Evolutionary conservation across 768 basidiomycete genomes (phyloP).

Genomic region (button mushroom (Agaricus bisporus)): DNA sequence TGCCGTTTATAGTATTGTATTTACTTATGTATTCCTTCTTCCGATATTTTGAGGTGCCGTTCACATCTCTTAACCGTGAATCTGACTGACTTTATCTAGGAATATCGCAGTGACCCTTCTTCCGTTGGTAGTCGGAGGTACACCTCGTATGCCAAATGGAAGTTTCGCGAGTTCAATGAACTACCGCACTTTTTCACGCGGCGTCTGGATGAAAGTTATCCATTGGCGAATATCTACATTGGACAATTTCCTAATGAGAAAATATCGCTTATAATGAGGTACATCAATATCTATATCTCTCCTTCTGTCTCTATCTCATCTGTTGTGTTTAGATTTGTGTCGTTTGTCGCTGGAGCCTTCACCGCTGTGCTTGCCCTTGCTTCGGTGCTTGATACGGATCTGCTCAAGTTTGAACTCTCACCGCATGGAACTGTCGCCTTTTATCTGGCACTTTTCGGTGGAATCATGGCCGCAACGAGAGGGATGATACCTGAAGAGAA

Average conservation of each 20-base stretch:
- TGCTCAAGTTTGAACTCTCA: constrained; percentile 92
- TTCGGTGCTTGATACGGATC: constrained; percentile 88
- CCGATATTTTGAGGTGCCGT: constrained; percentile 92
- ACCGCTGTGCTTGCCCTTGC: constrained; percentile 91
- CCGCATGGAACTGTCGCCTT: constrained; percentile 90
- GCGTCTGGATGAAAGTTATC: constrained; percentile 84
- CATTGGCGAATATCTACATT: constrained; percentile 89
- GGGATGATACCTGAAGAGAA: constrained; percentile 97
- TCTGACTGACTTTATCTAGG: constrained; percentile 40
- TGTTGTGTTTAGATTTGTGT: constrained; percentile 64
- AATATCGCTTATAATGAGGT: constrained; percentile 86
- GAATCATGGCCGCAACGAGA: constrained; percentile 80
- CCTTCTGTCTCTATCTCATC: neutral
- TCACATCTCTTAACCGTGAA: neutral
- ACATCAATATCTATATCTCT: constrained; percentile 17
- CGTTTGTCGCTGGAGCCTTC: constrained; percentile 95
- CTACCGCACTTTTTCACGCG: constrained; percentile 88
- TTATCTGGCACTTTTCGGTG: constrained; percentile 85
- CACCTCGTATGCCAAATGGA: constrained; percentile 95
- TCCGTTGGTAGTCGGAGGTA: constrained; percentile 89
- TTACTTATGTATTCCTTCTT: constrained; percentile 99
- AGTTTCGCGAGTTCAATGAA: constrained; percentile 99
- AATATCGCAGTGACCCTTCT: constrained; percentile 98
- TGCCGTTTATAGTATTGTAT: constrained; percentile 95
- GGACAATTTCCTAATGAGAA: constrained; percentile 98